These are phyloP conservation scores for Drechslerella dactyloides DNA, from an alignment of 2,329 filamentous ascomycete genomes.

Conservation along the genomic window DNA sequence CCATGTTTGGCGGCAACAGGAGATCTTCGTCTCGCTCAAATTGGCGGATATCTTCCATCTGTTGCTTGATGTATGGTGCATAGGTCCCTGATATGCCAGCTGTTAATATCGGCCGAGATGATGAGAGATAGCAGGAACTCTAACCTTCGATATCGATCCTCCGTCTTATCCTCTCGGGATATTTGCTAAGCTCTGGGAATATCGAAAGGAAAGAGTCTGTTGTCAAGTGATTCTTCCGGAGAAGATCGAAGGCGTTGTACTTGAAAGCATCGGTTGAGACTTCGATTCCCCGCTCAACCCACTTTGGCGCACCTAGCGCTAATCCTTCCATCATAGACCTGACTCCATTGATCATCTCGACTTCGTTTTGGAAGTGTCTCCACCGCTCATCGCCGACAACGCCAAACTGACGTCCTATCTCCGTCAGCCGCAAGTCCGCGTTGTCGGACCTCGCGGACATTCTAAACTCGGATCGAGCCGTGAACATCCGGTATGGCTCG, in stretches of 20 bases:
- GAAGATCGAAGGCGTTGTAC: slow-evolving; percentile 78
- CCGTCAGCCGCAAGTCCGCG: slow-evolving; percentile 84
- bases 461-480: slow-evolving; percentile 90
- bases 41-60: slow-evolving; percentile 69
- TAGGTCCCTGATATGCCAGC: slow-evolving; percentile 63
- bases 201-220: slow-evolving; percentile 65
- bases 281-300: slow-evolving; percentile 73
- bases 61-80: slow-evolving; percentile 80
- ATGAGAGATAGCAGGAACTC: not conserved
- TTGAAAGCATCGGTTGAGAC: slow-evolving; percentile 70
- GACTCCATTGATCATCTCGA: slow-evolving; percentile 71
- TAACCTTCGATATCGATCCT: slow-evolving; percentile 81
- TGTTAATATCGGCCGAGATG: slow-evolving; percentile 6
- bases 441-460: slow-evolving; percentile 93
- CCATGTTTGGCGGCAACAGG: slow-evolving; percentile 72
- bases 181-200: slow-evolving; percentile 66
- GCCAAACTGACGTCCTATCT: slow-evolving; percentile 75
- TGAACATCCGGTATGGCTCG: slow-evolving; percentile 99
- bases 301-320: slow-evolving; percentile 67
- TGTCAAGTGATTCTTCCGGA: slow-evolving; percentile 69
- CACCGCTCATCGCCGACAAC: slow-evolving; percentile 81
- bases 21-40: slow-evolving; percentile 80
- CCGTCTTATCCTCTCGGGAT: slow-evolving; percentile 66
- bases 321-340: slow-evolving; percentile 67
- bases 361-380: slow-evolving; percentile 70